Evolutionary conservation across 768 basidiomycete species (phyloP), one percentile per base, ranked within the genome.

Genomic region (Amanita jacksonii): DNA sequence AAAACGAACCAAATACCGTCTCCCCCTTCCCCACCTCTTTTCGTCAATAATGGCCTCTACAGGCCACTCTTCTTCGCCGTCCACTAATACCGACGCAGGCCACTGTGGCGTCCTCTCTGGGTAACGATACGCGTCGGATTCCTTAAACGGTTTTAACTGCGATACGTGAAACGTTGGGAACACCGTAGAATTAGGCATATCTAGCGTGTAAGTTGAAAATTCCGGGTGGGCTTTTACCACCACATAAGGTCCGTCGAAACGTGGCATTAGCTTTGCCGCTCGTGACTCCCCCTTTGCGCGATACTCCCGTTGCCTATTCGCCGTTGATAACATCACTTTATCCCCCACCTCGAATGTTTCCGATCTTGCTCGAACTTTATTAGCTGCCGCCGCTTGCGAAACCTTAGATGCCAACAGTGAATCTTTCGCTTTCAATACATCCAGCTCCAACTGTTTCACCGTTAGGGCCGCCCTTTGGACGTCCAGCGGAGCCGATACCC

Each of bases 181-280:
- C n/a, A 48, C 41, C 5, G 3, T 37, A 3, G 15, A 18, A 19
- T 37, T 37, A 5, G 47, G 50, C 12, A 51, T 8, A 24, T 51
- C 50, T 30, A 51, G n/a, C 4, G 23, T 34, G 25, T 48, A 51
- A 6, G 27, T 45, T 3, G 50, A 51, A 8, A 38, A 40, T 25
- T 42, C 38, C 1, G 39, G 43, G 8, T 4, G 23, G 10, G 28
- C 20, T 1, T 19, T 3, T 16, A 45, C 22, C 6, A 70, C 56
- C 3, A 49, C 41, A 41, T 58, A 71, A 0, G 68, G 71, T 5
- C 71, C 66, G 9, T 70, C 54, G 41, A 49, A 70, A 27, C 61
- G 61, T 0, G 65, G 69, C 0, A 57, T 15, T 0, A 72, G 49
- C 37, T 69, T 70, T 5, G 49, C 18, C 0, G 64, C 64, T 4